phyloP scores from a whole-genome alignment of 345 rosid genomes.

The Lepidium didymum region DNA sequence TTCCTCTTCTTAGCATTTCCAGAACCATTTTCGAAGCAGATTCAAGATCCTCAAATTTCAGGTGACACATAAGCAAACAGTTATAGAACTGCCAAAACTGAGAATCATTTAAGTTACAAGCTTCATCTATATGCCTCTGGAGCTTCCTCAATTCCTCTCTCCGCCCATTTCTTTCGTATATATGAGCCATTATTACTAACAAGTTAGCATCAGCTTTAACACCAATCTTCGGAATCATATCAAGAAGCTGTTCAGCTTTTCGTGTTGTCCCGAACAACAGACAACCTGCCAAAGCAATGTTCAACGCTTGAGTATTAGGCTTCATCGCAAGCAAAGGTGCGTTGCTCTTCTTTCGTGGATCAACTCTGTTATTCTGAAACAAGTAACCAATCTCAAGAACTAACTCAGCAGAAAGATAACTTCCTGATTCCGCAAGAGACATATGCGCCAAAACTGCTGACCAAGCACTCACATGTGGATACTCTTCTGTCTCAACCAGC shows the following conservation, averaged over 20 bases:
- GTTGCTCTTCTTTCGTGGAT: constrained; percentile 80
- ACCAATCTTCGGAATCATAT: constrained; percentile 62
- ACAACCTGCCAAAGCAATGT: constrained; percentile 77
- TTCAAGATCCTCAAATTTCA: constrained; percentile 80
- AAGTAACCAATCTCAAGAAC: constrained; percentile 78
- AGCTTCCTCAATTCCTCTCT: constrained; percentile 78
- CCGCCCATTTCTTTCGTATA: constrained; percentile 85
- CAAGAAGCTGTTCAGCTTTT: constrained; percentile 86
- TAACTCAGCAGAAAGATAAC: constrained; percentile 80
- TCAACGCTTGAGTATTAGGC: constrained; percentile 66
- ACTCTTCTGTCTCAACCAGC: constrained; percentile 59
- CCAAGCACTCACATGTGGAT: constrained; percentile 78
- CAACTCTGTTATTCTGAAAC: constrained; percentile 69
- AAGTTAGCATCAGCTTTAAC: constrained; percentile 55
- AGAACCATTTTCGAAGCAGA: constrained; percentile 80
- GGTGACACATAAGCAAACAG: constrained; percentile 70
- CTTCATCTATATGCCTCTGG: constrained; percentile 79
- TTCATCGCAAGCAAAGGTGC: constrained; percentile 77
- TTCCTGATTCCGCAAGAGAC: constrained; percentile 65
- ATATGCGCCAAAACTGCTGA: constrained; percentile 63
- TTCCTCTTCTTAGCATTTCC: constrained; percentile 75
- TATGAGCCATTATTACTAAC: constrained; percentile 66
- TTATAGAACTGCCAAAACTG: constrained; percentile 76
- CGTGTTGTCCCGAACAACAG: constrained; percentile 72
- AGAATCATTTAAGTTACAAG: constrained; percentile 46